Evolutionary conservation across 768 basidiomycete species (phyloP).

Genomic region (Tulasnella sp.): DNA sequence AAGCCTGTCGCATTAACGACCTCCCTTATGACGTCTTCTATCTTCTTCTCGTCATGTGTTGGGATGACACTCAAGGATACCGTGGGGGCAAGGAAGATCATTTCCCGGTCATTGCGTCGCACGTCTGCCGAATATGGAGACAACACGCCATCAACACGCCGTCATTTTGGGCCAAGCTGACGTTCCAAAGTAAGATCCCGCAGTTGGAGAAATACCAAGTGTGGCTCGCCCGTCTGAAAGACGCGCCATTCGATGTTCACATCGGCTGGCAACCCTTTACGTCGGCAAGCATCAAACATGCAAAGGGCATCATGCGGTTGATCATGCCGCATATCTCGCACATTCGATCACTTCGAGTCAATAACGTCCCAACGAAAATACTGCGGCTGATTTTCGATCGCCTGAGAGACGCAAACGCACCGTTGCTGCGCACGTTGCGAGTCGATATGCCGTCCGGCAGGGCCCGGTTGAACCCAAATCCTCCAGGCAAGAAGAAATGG

Average conservation of each 20-base stretch:
- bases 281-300: background rate
- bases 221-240: background rate
- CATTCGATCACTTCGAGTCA: constrained; percentile 40
- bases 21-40: background rate
- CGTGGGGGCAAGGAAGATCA: background rate
- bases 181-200: background rate
- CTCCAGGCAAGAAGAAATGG: background rate
- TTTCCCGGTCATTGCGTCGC: background rate
- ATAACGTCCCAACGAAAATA: constrained; percentile 14
- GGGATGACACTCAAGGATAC: background rate
- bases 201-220: background rate
- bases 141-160: constrained; percentile 38
- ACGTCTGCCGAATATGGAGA: background rate
- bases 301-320: background rate
- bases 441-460: background rate
- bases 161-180: background rate
- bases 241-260: background rate
- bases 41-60: background rate
- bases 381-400: constrained; percentile 50
- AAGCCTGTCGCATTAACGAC: background rate
- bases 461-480: background rate
- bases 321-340: background rate
- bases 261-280: background rate
- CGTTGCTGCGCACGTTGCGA: background rate
- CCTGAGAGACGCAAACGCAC: background rate